Percentiles rank a stretch among this genome's conserved stretches.
phyloP scores from a whole-genome alignment of 2,329 filamentous ascomycete genomes.

The Cyclaneusma minus region DNA sequence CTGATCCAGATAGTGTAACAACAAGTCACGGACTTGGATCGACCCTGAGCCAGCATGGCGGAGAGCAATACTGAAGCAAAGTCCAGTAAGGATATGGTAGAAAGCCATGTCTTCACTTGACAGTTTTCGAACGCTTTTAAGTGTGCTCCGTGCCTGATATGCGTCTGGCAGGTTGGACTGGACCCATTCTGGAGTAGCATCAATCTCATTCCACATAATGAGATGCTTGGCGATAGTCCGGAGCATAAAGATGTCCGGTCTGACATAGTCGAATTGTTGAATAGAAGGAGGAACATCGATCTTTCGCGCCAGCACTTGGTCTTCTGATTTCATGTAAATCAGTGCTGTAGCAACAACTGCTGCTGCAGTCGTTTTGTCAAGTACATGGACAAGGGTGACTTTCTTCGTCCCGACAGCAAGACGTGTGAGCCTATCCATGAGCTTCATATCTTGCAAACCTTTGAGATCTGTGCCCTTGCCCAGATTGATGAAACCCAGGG shows the following conservation, averaged over 20 bases:
- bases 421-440: slow-evolving; percentile 74
- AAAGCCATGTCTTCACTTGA: slow-evolving; percentile 78
- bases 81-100: slow-evolving; percentile 78
- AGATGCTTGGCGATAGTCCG: slow-evolving; percentile 80
- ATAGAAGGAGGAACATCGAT: slow-evolving; percentile 84
- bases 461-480: slow-evolving; percentile 78
- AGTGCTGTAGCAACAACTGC: slow-evolving; percentile 80
- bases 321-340: slow-evolving; percentile 95
- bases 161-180: slow-evolving; percentile 52
- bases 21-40: slow-evolving; percentile 56
- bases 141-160: slow-evolving; percentile 46
- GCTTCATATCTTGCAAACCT: slow-evolving; percentile 82
- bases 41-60: slow-evolving; percentile 63
- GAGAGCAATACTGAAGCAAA: slow-evolving; percentile 68
- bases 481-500: slow-evolving; percentile 86
- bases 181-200: slow-evolving; percentile 62
- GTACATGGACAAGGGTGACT: slow-evolving; percentile 79
- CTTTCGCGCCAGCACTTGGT: slow-evolving; percentile 73
- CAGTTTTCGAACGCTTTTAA: slow-evolving; percentile 44
- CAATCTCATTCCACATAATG: slow-evolving; percentile 82
- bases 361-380: slow-evolving; percentile 87
- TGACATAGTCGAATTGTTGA: slow-evolving; percentile 87
- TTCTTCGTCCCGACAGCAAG: slow-evolving; percentile 82
- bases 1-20: slow-evolving; percentile 73
- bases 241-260: slow-evolving; percentile 82